phyloP scores from a whole-genome alignment of 441 rosid species.

The Populus trichocarpa region DNA sequence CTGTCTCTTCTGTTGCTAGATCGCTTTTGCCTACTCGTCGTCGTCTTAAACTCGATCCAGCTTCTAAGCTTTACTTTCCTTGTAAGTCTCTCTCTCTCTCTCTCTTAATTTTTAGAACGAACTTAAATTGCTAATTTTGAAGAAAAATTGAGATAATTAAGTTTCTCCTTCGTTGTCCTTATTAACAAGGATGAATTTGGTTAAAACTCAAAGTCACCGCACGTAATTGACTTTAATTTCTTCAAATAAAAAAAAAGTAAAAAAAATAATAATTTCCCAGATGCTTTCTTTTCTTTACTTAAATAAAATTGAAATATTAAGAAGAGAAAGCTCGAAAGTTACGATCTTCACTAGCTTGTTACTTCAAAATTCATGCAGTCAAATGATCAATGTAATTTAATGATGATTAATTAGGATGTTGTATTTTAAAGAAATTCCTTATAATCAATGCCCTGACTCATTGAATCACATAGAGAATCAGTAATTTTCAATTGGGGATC shows the following conservation, averaged over 20 bases:
- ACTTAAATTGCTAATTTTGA: neutral
- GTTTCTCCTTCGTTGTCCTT: no score
- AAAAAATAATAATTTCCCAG: neutral
- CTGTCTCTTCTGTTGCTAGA: constrained; percentile 80
- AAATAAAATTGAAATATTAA: neutral
- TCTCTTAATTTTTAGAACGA: constrained; percentile 26
- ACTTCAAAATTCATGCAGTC: no score
- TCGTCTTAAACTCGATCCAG: constrained; percentile 86
- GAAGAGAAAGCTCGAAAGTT: neutral
- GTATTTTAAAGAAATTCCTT: neutral
- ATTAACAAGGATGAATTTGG: no score
- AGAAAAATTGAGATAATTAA: neutral
- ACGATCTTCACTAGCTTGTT: no score
- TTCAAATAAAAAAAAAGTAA: neutral
- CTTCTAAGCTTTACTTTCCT: constrained; percentile 83
- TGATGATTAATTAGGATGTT: neutral
- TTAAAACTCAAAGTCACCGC: neutral
- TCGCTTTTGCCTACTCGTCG: constrained; percentile 69
- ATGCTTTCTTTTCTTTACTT: neutral
- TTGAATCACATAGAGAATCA: neutral
- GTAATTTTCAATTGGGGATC: neutral
- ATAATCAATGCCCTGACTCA: neutral
- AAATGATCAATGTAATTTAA: no score
- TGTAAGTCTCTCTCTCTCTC: constrained; percentile 72
- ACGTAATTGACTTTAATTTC: neutral